Percentiles rank a stretch among this genome's conserved stretches.
phyloP scores from a whole-genome alignment of 768 basidiomycete species.

The Trametes coccinea region DNA sequence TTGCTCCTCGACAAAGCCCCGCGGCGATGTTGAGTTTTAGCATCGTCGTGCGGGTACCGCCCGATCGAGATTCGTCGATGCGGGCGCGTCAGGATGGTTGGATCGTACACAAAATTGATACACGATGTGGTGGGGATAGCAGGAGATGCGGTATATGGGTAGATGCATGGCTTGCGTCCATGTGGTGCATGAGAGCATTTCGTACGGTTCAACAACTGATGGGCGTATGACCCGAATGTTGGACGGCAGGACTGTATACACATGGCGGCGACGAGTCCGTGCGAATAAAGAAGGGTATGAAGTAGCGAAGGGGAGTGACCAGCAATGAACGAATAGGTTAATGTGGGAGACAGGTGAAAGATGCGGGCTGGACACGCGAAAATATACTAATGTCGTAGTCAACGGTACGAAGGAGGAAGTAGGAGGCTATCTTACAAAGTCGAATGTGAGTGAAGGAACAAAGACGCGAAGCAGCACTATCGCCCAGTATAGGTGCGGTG shows the following conservation, averaged over 20 bases:
- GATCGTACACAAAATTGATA: neutral
- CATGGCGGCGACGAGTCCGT: slow-evolving; percentile 16
- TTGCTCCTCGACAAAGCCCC: neutral
- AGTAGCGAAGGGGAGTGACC: neutral
- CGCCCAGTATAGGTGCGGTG: neutral
- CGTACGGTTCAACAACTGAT: too few species aligned
- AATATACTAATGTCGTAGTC: neutral
- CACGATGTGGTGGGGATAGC: neutral
- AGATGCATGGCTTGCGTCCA: neutral
- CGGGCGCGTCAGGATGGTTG: neutral
- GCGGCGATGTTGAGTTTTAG: neutral
- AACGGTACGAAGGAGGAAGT: neutral
- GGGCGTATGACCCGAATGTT: neutral
- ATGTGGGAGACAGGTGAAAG: neutral
- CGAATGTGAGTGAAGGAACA: neutral
- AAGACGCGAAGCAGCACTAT: neutral
- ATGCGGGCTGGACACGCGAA: slow-evolving; percentile 9
- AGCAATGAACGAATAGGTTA: slow-evolving; percentile 15
- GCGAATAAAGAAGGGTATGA: slow-evolving; percentile 5
- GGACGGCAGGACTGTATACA: slow-evolving; percentile 9
- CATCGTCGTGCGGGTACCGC: neutral
- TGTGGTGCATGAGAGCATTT: neutral
- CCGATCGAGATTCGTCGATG: neutral
- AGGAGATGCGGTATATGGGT: neutral
- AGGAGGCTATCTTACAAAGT: neutral